phyloP scores from a whole-genome alignment of 257 asterid species.

The Knoxia roxburghii region DNA sequence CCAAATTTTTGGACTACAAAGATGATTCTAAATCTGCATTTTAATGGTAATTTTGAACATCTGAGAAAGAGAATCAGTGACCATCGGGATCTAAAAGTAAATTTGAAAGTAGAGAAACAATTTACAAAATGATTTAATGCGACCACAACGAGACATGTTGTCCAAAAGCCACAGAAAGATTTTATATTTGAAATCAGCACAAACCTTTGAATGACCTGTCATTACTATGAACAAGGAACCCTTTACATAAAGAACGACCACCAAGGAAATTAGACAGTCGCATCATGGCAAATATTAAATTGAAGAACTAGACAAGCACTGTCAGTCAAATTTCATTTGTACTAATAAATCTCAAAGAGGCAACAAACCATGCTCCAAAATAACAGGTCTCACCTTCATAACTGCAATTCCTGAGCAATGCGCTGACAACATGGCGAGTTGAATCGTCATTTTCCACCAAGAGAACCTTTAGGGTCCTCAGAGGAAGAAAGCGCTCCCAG shows the following conservation, averaged over 20 bases:
- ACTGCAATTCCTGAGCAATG: conserved; percentile 51
- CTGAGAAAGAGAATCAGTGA: neutral
- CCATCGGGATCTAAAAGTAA: no score
- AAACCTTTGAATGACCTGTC: neutral
- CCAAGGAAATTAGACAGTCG: neutral
- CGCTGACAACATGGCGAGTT: conserved; percentile 51
- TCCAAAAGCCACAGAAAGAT: neutral
- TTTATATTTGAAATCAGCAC: neutral
- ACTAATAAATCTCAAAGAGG: neutral
- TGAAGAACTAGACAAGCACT: neutral
- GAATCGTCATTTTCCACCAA: conserved; percentile 54
- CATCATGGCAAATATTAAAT: conserved; percentile 1
- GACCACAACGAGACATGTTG: neutral
- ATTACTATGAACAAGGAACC: neutral
- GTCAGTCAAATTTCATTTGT: neutral
- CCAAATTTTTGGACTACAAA: neutral
- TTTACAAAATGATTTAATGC: neutral
- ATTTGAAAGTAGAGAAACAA: no score
- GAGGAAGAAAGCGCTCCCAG: conserved; percentile 56
- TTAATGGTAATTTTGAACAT: neutral
- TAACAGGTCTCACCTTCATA: conserved; percentile 34
- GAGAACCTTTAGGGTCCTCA: conserved; percentile 47
- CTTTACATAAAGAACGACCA: neutral
- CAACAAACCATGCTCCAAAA: neutral
- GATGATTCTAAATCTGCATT: neutral